Evolutionary conservation across 2,329 filamentous ascomycete genomes (phyloP).

Genomic region (Fusarium palustre): DNA sequence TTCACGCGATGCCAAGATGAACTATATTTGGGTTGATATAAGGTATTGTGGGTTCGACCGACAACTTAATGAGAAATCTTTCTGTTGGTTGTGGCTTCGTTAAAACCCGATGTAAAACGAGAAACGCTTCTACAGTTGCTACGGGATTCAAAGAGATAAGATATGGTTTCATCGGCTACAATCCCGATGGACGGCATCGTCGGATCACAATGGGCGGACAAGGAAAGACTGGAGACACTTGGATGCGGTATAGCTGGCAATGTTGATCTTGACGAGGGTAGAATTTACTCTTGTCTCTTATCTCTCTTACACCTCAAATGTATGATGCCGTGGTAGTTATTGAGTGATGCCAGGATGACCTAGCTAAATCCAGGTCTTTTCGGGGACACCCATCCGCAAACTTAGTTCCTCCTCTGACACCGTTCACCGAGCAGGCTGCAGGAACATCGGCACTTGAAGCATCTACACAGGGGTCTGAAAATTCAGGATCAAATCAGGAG

Average conservation of each 20-base stretch:
- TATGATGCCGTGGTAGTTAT: neutral
- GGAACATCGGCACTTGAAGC: constrained; percentile 3
- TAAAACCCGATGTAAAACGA: neutral
- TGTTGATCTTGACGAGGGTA: neutral
- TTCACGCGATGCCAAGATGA: neutral
- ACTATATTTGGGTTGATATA: neutral
- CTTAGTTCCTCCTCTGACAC: neutral
- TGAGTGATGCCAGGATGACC: neutral
- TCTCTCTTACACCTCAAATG: neutral
- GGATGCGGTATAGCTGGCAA: neutral
- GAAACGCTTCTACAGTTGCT: neutral
- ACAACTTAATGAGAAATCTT: neutral
- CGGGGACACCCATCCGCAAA: neutral
- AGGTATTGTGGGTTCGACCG: too few relatives aligned
- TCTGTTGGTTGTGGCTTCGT: neutral
- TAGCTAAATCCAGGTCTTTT: neutral
- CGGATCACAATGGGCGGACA: too few relatives aligned
- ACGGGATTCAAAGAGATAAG: neutral
- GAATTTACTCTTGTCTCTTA: neutral
- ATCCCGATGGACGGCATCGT: neutral
- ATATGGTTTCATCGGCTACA: neutral
- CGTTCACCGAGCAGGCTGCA: neutral
- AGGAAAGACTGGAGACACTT: neutral
- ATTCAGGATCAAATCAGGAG: neutral
- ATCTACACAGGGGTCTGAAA: neutral